These are phyloP conservation scores for Tremella fuciformis DNA, from an alignment of 768 basidiomycete genomes.

Conservation along the genomic window DNA sequence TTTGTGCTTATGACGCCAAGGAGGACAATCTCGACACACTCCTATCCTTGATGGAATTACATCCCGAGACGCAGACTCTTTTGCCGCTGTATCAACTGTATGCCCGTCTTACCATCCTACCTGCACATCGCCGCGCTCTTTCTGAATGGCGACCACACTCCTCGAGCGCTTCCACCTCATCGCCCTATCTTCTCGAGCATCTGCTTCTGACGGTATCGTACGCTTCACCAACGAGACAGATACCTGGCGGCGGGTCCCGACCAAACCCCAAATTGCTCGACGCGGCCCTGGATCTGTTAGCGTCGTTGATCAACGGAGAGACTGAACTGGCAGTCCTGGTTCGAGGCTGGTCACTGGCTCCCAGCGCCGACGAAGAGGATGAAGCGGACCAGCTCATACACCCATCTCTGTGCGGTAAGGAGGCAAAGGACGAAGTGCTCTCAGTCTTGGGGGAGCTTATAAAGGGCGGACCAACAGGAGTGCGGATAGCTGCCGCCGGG, in stretches of 20 bases:
- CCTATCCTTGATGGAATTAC: constrained; percentile 26
- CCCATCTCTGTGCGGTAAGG: background rate
- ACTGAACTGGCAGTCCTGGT: constrained; percentile 21
- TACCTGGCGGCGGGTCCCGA: constrained; percentile 7
- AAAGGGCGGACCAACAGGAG: constrained; percentile 19
- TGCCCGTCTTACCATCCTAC: constrained; percentile 39
- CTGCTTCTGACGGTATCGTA: constrained; percentile 22
- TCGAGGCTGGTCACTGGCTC: constrained; percentile 16
- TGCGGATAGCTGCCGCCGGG: constrained; percentile 40
- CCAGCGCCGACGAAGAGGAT: background rate
- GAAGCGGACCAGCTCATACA: constrained; percentile 2
- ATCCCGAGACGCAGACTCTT: constrained; percentile 29
- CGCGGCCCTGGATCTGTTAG: constrained; percentile 46
- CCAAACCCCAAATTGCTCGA: constrained; percentile 41
- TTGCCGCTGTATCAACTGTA: constrained; percentile 48
- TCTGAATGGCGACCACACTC: constrained; percentile 15
- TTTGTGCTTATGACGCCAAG: constrained; percentile 11
- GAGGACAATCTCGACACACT: constrained; percentile 33
- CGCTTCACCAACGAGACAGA: background rate
- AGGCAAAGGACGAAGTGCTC: constrained; percentile 17
- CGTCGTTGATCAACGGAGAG: constrained; percentile 41
- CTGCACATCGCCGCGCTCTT: constrained; percentile 42
- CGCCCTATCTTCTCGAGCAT: constrained; percentile 30
- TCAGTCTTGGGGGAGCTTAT: constrained; percentile 24
- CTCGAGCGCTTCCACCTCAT: background rate